A percentile compares a stretch with the other conserved stretches of the same genome.
Evolutionary conservation across 257 asterid genomes (phyloP).

Genomic region (Ligustrum vulgare): DNA sequence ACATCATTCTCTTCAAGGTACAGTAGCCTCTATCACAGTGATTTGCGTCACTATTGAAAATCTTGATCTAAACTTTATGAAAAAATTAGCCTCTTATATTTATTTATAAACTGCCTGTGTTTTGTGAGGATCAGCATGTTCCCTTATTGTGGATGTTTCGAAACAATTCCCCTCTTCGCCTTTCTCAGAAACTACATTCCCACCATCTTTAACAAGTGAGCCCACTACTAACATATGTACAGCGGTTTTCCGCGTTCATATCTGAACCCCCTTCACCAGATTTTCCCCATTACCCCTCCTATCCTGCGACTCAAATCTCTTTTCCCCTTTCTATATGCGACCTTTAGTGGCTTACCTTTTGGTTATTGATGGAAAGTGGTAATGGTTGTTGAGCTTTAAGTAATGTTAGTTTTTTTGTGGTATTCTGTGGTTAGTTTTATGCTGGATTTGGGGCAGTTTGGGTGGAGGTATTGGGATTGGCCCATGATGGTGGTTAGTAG

Average conservation of each 20-base stretch:
- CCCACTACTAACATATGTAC: background rate
- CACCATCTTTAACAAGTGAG: background rate
- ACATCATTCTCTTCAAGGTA: slow-evolving; percentile 91
- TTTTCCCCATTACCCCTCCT: background rate
- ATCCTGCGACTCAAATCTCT: background rate
- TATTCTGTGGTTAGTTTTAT: background rate
- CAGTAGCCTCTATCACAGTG: slow-evolving; percentile 20
- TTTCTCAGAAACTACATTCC: background rate
- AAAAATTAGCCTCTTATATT: slow-evolving; percentile 8
- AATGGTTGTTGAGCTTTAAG: background rate
- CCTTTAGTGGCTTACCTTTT: background rate
- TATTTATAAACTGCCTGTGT: background rate
- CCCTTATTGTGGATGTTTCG: background rate
- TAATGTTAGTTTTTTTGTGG: background rate
- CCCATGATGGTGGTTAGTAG: background rate
- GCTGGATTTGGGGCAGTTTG: background rate
- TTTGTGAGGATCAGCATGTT: background rate
- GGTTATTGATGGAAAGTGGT: background rate
- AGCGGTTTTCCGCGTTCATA: background rate
- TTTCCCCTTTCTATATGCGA: background rate
- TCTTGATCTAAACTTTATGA: slow-evolving; percentile 13
- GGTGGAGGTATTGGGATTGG: background rate
- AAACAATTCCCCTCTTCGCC: background rate
- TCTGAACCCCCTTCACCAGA: background rate
- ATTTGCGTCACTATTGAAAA: slow-evolving; percentile 7